Evolutionary conservation across 1,284 basidiomycete species (phyloP).

Genomic region (Garcileccinum viscosum): DNA sequence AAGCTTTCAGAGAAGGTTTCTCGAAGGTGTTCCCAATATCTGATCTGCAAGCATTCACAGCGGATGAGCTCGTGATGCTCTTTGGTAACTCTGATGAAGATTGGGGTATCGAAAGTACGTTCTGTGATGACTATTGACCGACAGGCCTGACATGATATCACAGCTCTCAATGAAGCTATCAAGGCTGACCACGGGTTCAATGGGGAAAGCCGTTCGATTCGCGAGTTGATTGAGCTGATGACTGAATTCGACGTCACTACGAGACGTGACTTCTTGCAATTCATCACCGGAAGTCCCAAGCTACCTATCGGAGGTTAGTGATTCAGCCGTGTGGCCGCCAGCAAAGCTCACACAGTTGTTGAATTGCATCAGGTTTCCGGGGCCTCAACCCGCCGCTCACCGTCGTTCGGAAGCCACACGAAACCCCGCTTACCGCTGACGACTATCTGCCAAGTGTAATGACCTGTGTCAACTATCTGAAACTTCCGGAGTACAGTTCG

Average conservation of each 20-base stretch:
- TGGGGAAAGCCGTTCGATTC: slow-evolving; percentile 89
- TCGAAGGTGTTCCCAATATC: slow-evolving; percentile 92
- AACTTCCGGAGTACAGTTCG: slow-evolving; percentile 91
- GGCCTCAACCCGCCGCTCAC: slow-evolving; percentile 94
- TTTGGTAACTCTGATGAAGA: slow-evolving; percentile 97
- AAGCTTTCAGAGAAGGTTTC: slow-evolving; percentile 89
- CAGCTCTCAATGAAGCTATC: slow-evolving; percentile 85
- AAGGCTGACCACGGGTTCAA: slow-evolving; percentile 99
- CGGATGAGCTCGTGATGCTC: slow-evolving; percentile 91
- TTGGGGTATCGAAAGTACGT: slow-evolving; percentile 87
- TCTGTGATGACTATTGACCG: not conserved
- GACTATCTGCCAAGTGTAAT: slow-evolving; percentile 97
- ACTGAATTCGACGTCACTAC: slow-evolving; percentile 75
- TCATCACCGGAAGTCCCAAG: slow-evolving; percentile 96
- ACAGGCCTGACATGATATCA: slow-evolving; percentile 13
- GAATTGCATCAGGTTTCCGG: slow-evolving; percentile 76
- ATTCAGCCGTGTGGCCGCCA: slow-evolving; percentile 4
- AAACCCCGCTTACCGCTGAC: slow-evolving; percentile 87
- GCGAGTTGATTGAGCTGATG: slow-evolving; percentile 88
- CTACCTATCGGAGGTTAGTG: slow-evolving; percentile 87
- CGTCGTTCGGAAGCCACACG: slow-evolving; percentile 96
- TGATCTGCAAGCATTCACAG: slow-evolving; percentile 90
- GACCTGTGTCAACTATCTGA: slow-evolving; percentile 98
- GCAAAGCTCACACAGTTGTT: slow-evolving; percentile 1
- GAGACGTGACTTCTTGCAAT: slow-evolving; percentile 92